phyloP scores from a whole-genome alignment of 2,329 filamentous ascomycete species.

The Trichoderma sp. region DNA sequence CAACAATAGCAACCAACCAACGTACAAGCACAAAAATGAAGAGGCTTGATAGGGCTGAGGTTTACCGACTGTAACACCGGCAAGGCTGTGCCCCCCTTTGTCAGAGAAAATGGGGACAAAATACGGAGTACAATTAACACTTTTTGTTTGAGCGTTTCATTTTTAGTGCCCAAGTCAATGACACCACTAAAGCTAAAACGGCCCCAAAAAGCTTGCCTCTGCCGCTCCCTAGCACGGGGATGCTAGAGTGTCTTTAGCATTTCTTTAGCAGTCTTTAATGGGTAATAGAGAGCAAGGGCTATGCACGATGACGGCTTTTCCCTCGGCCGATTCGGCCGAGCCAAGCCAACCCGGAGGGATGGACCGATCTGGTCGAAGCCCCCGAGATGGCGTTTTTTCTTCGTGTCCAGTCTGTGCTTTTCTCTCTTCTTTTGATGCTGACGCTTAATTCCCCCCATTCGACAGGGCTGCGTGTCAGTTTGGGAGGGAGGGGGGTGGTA shows the following conservation, averaged over 20 bases:
- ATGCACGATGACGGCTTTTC: slow-evolving; percentile 17
- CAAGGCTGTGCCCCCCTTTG: background rate
- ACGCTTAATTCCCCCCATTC: background rate
- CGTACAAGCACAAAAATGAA: background rate
- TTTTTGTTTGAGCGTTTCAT: background rate
- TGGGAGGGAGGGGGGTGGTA: background rate
- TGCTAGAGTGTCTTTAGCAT: background rate
- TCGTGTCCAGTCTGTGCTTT: background rate
- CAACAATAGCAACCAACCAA: background rate
- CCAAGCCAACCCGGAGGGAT: slow-evolving; percentile 8
- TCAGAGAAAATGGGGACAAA: background rate
- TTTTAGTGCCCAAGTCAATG: background rate
- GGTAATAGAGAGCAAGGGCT: background rate
- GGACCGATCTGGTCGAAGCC: slow-evolving; percentile 17
- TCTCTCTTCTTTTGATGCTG: background rate
- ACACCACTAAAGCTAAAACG: slow-evolving; percentile 6
- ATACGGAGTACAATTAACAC: background rate
- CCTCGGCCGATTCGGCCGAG: slow-evolving; percentile 14
- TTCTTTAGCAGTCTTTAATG: background rate
- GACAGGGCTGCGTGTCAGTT: slow-evolving; percentile 6
- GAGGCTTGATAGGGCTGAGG: background rate
- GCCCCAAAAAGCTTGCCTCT: background rate
- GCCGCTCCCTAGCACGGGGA: background rate
- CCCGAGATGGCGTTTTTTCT: slow-evolving; percentile 12
- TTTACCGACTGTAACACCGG: background rate